Conservation (phyloP, 805 yeast species). For the Ogataea methanolica region DNA sequence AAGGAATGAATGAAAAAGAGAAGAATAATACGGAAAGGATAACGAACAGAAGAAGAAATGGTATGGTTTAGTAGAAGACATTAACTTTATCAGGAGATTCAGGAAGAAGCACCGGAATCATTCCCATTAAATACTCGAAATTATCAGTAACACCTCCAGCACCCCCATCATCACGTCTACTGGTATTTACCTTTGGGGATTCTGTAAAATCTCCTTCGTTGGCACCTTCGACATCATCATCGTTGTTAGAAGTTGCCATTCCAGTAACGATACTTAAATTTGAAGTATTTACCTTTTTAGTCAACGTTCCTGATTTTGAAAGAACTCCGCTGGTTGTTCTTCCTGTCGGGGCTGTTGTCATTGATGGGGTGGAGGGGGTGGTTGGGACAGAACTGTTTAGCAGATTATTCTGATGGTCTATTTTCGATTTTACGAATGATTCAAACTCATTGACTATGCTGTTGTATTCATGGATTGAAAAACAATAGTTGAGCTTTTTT, state of each 20-base stretch:
- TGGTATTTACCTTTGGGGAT: not conserved
- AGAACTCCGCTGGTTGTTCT: too few relatives aligned
- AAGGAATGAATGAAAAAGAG: too few relatives aligned
- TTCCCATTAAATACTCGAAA: constrained; percentile 1
- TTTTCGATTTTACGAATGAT: constrained; percentile 25
- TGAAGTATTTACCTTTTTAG: too few relatives aligned
- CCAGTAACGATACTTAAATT: too few relatives aligned
- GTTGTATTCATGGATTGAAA: constrained; percentile 39
- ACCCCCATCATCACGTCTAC: constrained; percentile 8
- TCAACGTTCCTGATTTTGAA: too few relatives aligned
- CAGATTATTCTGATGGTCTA: constrained; percentile 1
- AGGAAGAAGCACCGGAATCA: constrained; percentile 30
- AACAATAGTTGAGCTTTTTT: too few relatives aligned
- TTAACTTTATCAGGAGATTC: constrained; percentile 28
- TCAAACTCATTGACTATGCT: constrained; percentile 43
- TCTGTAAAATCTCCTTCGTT: too few relatives aligned
- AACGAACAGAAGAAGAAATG: not conserved
- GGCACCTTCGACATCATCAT: too few relatives aligned
- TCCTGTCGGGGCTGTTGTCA: too few relatives aligned
- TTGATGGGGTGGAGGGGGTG: too few relatives aligned
- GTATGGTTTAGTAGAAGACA: constrained; percentile 7
- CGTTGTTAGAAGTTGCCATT: too few relatives aligned
- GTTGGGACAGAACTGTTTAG: constrained; percentile 4
- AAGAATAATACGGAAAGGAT: too few relatives aligned
- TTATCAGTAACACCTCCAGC: not conserved